Evolutionary conservation across 2,329 filamentous ascomycete species (phyloP).

Genomic region (Passalora sequoiae): DNA sequence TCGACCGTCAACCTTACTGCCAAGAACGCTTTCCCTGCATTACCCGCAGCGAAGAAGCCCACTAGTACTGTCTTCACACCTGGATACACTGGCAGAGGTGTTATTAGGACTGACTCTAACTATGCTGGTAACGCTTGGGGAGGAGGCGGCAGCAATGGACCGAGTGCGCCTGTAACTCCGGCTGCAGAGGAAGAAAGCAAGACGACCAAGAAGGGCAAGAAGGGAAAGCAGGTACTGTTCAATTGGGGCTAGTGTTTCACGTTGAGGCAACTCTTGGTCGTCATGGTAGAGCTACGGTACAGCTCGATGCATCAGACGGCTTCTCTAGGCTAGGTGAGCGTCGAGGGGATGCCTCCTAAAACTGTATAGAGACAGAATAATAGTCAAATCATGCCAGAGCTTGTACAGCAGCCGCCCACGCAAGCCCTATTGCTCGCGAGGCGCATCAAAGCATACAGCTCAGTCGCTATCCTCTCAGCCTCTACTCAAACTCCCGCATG

Average conservation of each 20-base stretch:
- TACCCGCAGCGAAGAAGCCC: slow-evolving; percentile 71
- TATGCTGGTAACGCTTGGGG: slow-evolving; percentile 40
- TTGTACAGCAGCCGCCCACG: too few species aligned
- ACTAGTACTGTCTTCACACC: slow-evolving; percentile 51
- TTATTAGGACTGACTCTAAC: slow-evolving; percentile 40
- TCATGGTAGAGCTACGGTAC: too few species aligned
- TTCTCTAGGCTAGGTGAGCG: too few species aligned
- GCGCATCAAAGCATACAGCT: too few species aligned
- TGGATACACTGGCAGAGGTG: slow-evolving; percentile 44
- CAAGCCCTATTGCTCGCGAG: too few species aligned
- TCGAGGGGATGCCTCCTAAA: too few species aligned
- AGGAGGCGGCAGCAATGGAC: slow-evolving; percentile 30
- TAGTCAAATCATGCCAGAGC: too few species aligned
- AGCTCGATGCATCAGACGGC: too few species aligned
- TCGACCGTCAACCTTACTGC: slow-evolving; percentile 26
- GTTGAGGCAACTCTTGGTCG: too few species aligned
- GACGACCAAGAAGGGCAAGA: slow-evolving; percentile 45
- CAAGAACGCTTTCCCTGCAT: slow-evolving; percentile 70
- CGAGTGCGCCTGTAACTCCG: slow-evolving; percentile 22
- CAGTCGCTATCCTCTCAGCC: too few species aligned
- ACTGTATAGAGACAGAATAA: too few species aligned
- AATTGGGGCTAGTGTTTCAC: slow-evolving; percentile 44
- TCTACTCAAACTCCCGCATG: too few species aligned
- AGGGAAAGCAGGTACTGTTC: slow-evolving; percentile 49
- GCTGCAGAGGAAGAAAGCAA: slow-evolving; percentile 22